A percentile compares a stretch with the other conserved stretches of the same genome.
These are phyloP conservation scores for Bipolaris bicolor DNA, from an alignment of 2,329 filamentous ascomycete species.

Conservation along the genomic window DNA sequence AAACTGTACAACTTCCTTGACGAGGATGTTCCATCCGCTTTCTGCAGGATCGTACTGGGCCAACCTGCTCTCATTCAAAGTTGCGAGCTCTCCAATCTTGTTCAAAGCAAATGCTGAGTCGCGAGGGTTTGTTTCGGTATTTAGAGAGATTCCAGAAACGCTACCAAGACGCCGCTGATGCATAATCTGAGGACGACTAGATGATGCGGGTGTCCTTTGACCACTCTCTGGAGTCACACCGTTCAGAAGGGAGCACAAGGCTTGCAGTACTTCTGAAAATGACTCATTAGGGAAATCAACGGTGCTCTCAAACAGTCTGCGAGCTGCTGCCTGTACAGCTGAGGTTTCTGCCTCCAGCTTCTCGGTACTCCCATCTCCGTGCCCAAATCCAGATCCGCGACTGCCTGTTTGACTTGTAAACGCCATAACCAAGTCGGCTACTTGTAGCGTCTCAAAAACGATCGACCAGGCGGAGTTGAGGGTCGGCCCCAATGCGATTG, in stretches of 20 bases:
- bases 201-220: constrained; percentile 29
- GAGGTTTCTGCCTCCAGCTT: constrained; percentile 75
- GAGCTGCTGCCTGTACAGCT: constrained; percentile 86
- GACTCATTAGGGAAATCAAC: constrained; percentile 84
- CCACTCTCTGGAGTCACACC: constrained; percentile 31
- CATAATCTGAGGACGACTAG: constrained; percentile 35
- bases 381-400: constrained; percentile 25
- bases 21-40: constrained; percentile 78
- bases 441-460: constrained; percentile 86
- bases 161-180: constrained; percentile 52
- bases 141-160: constrained; percentile 51
- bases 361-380: constrained; percentile 34
- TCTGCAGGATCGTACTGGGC: constrained; percentile 68
- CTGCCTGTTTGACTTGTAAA: constrained; percentile 39
- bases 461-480: constrained; percentile 87
- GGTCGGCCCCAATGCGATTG: constrained; percentile 90
- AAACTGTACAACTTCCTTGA: constrained; percentile 59
- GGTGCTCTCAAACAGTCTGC: constrained; percentile 88
- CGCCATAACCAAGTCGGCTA: constrained; percentile 84
- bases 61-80: constrained; percentile 63
- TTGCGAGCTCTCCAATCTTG: constrained; percentile 55
- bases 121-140: constrained; percentile 48
- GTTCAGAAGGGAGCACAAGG: constrained; percentile 74
- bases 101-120: constrained; percentile 57
- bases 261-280: constrained; percentile 77